A percentile compares a stretch with the other conserved stretches of the same genome.
Evolutionary conservation across 805 yeast species (phyloP).

Genomic region (Saccharomycopsis sp.): DNA sequence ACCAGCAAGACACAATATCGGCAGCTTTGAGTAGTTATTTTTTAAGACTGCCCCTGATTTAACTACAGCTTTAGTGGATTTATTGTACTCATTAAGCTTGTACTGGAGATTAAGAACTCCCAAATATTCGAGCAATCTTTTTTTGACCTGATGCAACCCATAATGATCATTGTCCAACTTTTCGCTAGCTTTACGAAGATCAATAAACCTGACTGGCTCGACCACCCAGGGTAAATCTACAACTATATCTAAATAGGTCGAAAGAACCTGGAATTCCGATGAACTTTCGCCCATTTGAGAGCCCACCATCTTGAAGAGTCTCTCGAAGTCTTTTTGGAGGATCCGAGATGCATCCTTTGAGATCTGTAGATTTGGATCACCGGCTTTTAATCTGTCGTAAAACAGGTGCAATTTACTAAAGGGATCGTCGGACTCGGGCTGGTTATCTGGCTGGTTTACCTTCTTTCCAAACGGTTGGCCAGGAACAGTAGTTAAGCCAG

Average conservation of each 20-base stretch:
- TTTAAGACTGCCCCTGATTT: constrained; percentile 7
- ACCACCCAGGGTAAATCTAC: constrained; percentile 61
- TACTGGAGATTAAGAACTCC: constrained; percentile 61
- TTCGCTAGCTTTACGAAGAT: constrained; percentile 46
- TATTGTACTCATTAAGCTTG: constrained; percentile 21
- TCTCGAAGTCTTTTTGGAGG: constrained; percentile 43
- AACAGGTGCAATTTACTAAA: constrained; percentile 30
- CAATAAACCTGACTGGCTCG: constrained; percentile 32
- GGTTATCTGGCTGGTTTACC: constrained; percentile 25
- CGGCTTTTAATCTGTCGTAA: constrained; percentile 15
- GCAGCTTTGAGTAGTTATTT: constrained; percentile 39
- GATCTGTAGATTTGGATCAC: constrained; percentile 27
- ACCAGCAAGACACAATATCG: constrained; percentile 76
- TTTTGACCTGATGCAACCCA: constrained; percentile 69
- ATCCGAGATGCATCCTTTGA: constrained; percentile 37
- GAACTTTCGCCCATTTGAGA: constrained; percentile 38
- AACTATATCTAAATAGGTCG: constrained; percentile 59
- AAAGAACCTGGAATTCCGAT: constrained; percentile 56
- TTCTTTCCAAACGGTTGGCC: background rate
- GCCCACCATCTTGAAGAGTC: constrained; percentile 42
- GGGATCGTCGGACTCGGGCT: constrained; percentile 41
- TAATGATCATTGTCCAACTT: constrained; percentile 70
- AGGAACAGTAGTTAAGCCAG: background rate
- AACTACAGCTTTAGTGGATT: background rate
- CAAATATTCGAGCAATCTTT: constrained; percentile 68